These are phyloP conservation scores for Phytophthora cryptogea DNA, from an alignment of 352 stramenopile species.

Conservation along the genomic window DNA sequence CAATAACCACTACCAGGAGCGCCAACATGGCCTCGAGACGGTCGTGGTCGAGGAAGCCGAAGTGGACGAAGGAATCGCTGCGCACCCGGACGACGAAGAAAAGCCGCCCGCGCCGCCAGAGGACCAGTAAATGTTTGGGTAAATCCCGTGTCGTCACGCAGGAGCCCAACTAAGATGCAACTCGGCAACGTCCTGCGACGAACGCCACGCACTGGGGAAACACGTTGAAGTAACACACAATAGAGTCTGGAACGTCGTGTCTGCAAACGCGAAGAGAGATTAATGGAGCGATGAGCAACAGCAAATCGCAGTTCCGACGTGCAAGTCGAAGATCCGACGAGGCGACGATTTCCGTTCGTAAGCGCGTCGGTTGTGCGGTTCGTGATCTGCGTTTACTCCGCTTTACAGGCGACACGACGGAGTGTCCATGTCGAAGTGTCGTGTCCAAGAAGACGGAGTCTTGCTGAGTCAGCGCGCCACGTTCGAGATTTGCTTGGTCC, in stretches of 20 bases:
- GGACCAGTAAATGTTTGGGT: slow-evolving; percentile 21
- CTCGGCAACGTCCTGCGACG: slow-evolving; percentile 20
- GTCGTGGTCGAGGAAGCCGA: slow-evolving; percentile 5
- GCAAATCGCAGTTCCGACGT: slow-evolving; percentile 25
- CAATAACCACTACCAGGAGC: slow-evolving; percentile 63
- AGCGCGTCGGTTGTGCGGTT: not conserved
- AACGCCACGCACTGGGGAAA: slow-evolving; percentile 4
- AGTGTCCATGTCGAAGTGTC: slow-evolving; percentile 4
- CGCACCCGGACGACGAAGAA: slow-evolving; percentile 29
- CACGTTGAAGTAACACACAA: slow-evolving; percentile 25
- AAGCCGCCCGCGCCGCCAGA: slow-evolving; percentile 20
- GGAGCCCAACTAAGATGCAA: slow-evolving; percentile 17
- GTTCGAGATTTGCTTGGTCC: slow-evolving; percentile 16
- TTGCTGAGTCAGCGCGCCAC: slow-evolving; percentile 5
- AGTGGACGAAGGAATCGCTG: not conserved
- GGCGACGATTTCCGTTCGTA: slow-evolving; percentile 17
- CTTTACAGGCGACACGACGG: not conserved
- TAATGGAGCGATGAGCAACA: slow-evolving; percentile 14
- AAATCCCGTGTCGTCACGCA: slow-evolving; percentile 15
- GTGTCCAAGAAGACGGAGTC: not conserved
- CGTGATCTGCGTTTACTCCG: not conserved
- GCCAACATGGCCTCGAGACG: slow-evolving; percentile 17
- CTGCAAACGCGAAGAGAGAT: slow-evolving; percentile 6
- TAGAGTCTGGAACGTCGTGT: slow-evolving; percentile 27
- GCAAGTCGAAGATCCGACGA: slow-evolving; percentile 18